Conservation (phyloP, 257 asterid genomes). For the Anisodus tanguticus region DNA sequence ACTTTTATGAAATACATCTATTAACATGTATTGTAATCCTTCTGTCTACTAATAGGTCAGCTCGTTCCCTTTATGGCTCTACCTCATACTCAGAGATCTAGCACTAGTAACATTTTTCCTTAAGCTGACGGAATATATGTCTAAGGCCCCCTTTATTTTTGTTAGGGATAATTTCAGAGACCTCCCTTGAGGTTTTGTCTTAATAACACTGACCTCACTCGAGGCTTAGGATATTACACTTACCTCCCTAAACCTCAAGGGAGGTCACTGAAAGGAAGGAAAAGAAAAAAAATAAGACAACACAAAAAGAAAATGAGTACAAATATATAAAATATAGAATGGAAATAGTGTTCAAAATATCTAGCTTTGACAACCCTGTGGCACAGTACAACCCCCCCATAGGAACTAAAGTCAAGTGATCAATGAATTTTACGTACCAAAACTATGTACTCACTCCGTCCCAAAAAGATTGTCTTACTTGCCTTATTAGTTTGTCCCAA, state of each 20-base stretch:
- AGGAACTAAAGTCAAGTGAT: conserved; percentile 1
- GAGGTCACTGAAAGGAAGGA: background rate
- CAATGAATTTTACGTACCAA: background rate
- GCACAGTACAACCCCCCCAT: background rate
- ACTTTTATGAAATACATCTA: background rate
- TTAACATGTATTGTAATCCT: background rate
- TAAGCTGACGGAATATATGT: background rate
- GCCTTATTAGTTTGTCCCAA: too few species aligned
- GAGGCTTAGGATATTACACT: too few species aligned
- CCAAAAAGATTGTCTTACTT: too few species aligned
- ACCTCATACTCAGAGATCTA: background rate
- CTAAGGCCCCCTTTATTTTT: background rate
- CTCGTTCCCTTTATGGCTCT: background rate
- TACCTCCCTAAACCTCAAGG: too few species aligned
- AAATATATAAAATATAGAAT: too few species aligned
- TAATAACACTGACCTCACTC: too few species aligned
- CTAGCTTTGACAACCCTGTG: background rate
- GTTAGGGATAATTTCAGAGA: background rate
- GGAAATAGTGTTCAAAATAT: background rate
- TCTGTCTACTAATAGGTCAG: background rate
- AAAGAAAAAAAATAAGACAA: background rate
- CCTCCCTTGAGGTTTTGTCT: too few species aligned
- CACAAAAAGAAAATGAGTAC: background rate
- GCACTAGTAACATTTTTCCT: background rate
- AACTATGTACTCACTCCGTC: background rate